Conservation (phyloP, 2,329 filamentous ascomycete species). For the Scedosporium boydii region DNA sequence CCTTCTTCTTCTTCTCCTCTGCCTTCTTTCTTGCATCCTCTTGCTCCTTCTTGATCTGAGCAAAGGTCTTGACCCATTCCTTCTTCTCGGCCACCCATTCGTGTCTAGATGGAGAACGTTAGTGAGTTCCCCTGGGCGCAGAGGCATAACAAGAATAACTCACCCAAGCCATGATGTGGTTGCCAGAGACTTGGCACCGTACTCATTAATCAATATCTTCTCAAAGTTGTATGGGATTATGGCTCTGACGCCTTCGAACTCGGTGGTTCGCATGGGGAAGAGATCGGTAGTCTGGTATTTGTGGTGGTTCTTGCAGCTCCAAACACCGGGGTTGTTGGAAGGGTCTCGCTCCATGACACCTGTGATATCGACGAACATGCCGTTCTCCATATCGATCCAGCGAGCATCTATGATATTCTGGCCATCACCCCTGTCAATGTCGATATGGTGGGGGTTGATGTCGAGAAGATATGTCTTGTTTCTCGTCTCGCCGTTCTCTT, state of each 20-base stretch:
- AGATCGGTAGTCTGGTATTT: conserved; percentile 61
- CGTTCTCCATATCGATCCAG: conserved; percentile 69
- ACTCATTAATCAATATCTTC: conserved; percentile 55
- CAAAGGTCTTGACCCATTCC: conserved; percentile 44
- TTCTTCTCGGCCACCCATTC: conserved; percentile 47
- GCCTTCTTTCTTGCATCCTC: conserved; percentile 17
- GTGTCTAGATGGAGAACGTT: conserved; percentile 39
- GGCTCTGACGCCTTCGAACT: conserved; percentile 65
- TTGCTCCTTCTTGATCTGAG: conserved; percentile 17
- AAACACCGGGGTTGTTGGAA: conserved; percentile 49
- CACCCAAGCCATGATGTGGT: conserved; percentile 53
- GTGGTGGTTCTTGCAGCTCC: conserved; percentile 76
- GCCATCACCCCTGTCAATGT: conserved; percentile 54
- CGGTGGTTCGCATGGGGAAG: conserved; percentile 64
- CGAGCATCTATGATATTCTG: conserved; percentile 75
- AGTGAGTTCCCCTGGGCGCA: too few relatives aligned
- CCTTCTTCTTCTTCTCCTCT: conserved; percentile 15
- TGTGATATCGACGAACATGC: conserved; percentile 78
- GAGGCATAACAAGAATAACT: too few relatives aligned
- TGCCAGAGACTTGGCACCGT: conserved; percentile 50
- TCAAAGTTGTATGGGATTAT: conserved; percentile 62
- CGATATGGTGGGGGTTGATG: conserved; percentile 60
- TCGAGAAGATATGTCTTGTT: conserved; percentile 59
- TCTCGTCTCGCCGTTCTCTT: conserved; percentile 31
- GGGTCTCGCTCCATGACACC: conserved; percentile 60